Evolutionary conservation across 805 yeast genomes (phyloP), one percentile per base, ranked within the genome.

Genomic region (Starmerella sp.): DNA sequence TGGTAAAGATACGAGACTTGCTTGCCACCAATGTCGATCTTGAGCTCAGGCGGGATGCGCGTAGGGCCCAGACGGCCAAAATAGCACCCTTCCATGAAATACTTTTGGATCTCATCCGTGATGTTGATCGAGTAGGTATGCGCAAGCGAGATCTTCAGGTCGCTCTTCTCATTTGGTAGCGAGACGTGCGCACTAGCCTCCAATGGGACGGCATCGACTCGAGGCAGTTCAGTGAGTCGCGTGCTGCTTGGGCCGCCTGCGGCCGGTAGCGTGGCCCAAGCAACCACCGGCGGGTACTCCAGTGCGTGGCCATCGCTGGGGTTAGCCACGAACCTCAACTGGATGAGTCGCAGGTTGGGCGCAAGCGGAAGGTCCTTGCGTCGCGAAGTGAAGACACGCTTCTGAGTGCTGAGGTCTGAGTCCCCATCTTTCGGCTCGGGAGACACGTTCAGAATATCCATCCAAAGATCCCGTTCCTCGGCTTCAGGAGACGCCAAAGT

Each of bases 251-350:
- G 0, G 73, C 74, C 39, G 13, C 36, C 30, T n/a, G 22, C 9
- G n/a, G 56, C 53, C 14, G 70, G 69, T 17, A 68, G 65, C 48
- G 73, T 77, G 37, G 75, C 67, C 81, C 83, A 79, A 47, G 81
- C 68, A 61, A 80, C 84, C 6, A 81, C 66, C 1, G 83, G 80
- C 3, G 84, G 83, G 47, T 71, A 72, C 42, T 69, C 62, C 50
- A 67, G 62, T 17, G 54, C 60, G 14, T 30, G 17, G 4, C 32
- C 56, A n/a, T 51, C 31, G 6, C 48, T 14, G 6, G 62, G 62
- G 39, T 57, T 36, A 3, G 60, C 53, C 7, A 59, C 48, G 38
- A 57, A 57, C 38, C 48, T 53, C 48, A 55, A 34, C 38, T 57
- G 60, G 15, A 57, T 31, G 5, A 57, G 51, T 14, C 48, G 31